Base-by-base conservation (phyloP, 208 protist species). In the Wallacemonas rigidus region DNA sequence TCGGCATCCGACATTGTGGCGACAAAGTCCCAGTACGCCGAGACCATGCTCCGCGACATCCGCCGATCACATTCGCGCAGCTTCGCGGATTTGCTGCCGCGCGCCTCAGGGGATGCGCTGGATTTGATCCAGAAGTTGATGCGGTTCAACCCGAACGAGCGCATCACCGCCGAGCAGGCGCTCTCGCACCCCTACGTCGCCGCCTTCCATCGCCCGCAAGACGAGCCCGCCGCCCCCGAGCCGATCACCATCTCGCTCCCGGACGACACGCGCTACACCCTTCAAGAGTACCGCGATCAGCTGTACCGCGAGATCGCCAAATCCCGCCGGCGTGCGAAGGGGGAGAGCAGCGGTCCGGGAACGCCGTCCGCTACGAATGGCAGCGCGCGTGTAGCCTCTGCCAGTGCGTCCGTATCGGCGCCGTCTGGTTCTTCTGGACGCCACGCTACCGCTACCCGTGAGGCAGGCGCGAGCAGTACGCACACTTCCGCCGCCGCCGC, bases 61-160 rank as follows among this genome's bases (percentile, higher is more conserved):
- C 87, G 87, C 56, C 81, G 81, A 3, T 69, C 88, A 5, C 81
- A 87, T 50, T 73, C 81, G 11, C 87, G 85, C 47, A 88, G 82
- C 8, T 91, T 98, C 44, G 71, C 78, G 2, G 91, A 98, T 56
- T 71, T 98, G 39, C 94, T 97, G 41, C 97, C 97, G 8, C 91
- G 89, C 51, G 98, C 95, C 15, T 88, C 91, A 1, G 72, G 88
- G 6, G 97, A 99, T 1, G 97, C 97, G 2, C 69, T 99, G 12
- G 97, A 99, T 77, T 80, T 99, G 11, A 85, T 99, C 2, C 39
- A 87, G 70, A 90, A 92, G 50, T 86, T 99, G 9, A 93, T 99
- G 70, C 86, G 97, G 72, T 99, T 99, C 80, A 99, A 99, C 80
- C 98, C 98, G 7, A 93, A 97, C 61, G 94, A 98, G 56, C 83